Conservation (phyloP, 257 asterid species). For the Nicotiana tomentosiformis region DNA sequence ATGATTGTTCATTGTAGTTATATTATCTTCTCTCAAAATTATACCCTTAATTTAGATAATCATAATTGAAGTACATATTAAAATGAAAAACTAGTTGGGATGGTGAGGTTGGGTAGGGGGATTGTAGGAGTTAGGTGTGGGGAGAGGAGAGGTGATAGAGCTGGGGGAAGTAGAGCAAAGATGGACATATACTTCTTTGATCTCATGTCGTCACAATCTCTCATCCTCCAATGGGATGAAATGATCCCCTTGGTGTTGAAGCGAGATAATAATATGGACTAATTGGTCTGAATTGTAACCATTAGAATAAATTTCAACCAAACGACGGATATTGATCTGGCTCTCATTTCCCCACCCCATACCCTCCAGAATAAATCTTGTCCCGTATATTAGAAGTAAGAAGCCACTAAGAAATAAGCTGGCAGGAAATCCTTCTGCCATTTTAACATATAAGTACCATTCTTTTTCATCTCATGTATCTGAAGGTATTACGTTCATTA, state of each 20-base stretch:
- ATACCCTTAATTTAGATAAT: background rate
- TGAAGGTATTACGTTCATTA: background rate
- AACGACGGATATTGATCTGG: background rate
- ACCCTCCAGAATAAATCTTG: background rate
- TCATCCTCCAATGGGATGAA: background rate
- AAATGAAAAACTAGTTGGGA: background rate
- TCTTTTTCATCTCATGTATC: background rate
- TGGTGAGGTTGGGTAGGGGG: background rate
- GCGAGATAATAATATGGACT: background rate
- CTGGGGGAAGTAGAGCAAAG: background rate
- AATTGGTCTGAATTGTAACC: background rate
- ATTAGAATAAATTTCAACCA: background rate
- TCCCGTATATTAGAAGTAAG: background rate
- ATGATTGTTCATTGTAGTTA: background rate
- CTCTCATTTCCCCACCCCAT: background rate
- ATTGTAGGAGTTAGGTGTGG: background rate
- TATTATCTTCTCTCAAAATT: background rate
- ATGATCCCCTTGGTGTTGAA: background rate
- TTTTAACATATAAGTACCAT: background rate
- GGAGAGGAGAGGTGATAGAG: background rate
- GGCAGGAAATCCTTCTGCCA: background rate
- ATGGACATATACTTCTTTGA: background rate
- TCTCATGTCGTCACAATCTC: background rate
- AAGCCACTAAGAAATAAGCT: background rate
- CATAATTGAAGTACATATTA: background rate